A percentile compares a stretch with the other conserved stretches of the same genome.
Conservation (phyloP, 2,329 filamentous ascomycete species). For the Apiospora aurea region DNA sequence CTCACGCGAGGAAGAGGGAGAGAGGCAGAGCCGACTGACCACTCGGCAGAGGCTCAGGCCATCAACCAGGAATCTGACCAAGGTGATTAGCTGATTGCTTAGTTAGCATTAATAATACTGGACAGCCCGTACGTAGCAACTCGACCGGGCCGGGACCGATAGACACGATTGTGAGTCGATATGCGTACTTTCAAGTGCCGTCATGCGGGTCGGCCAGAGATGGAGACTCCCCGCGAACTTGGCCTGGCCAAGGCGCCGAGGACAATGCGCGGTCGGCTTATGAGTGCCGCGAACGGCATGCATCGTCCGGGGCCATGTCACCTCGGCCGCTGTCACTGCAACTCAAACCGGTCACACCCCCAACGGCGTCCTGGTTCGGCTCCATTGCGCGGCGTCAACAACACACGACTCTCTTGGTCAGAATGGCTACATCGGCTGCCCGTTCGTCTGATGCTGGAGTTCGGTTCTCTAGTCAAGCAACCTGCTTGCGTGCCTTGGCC, state of each 20-base stretch:
- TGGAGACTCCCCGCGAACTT: not conserved
- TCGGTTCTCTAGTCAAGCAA: not conserved
- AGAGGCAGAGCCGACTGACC: too few species aligned
- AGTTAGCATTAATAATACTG: not conserved
- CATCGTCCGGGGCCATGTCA: not conserved
- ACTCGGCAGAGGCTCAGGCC: too few species aligned
- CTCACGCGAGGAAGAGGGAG: too few species aligned
- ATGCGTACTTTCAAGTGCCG: not conserved
- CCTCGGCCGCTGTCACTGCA: not conserved
- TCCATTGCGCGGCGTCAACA: not conserved
- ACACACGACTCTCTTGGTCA: not conserved
- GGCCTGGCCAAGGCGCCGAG: not conserved
- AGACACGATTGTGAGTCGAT: not conserved
- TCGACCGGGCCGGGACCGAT: not conserved
- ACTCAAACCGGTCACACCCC: not conserved
- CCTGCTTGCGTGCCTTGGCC: not conserved
- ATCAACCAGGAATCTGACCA: not conserved
- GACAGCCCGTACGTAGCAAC: too few species aligned
- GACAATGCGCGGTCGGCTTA: not conserved
- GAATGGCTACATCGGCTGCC: not conserved
- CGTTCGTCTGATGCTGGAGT: not conserved
- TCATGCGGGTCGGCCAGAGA: not conserved
- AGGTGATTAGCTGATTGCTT: not conserved
- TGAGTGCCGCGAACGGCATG: not conserved
- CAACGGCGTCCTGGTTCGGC: not conserved